These are phyloP conservation scores for Oryza brachyantha DNA, from an alignment of 176 grass and related monocot species.

Conservation along the genomic window DNA sequence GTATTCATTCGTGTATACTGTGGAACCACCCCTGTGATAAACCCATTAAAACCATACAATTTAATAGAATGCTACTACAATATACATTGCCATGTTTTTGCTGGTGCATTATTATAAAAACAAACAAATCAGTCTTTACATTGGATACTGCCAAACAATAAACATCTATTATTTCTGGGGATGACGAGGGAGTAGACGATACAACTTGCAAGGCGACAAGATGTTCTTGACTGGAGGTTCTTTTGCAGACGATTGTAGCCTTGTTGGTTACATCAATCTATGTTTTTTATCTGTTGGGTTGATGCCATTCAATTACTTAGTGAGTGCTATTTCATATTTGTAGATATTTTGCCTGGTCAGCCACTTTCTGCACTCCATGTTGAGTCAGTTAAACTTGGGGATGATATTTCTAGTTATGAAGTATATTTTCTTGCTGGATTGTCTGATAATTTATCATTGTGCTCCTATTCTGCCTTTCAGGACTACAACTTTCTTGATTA, in stretches of 20 bases:
- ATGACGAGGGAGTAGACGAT: background rate
- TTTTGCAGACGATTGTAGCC: background rate
- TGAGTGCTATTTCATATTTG: background rate
- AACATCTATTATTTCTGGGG: background rate
- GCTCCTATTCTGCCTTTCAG: conserved; percentile 53
- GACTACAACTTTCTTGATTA: conserved; percentile 95
- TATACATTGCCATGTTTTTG: background rate
- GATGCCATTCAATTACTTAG: background rate
- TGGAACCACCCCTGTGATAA: background rate
- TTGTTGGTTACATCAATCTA: background rate
- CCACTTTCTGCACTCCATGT: background rate
- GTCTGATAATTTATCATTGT: background rate
- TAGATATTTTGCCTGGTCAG: background rate
- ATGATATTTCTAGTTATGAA: background rate
- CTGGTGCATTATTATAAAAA: background rate
- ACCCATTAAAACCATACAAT: background rate
- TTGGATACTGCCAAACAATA: background rate
- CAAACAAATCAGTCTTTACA: background rate
- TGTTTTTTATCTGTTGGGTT: background rate
- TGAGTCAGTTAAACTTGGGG: background rate
- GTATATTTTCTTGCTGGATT: background rate
- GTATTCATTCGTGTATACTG: background rate
- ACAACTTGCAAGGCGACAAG: background rate
- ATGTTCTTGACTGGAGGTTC: background rate
- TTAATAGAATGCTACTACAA: background rate